Conservation (phyloP, 2,329 filamentous ascomycete genomes). For the Cordyceps militaris region DNA sequence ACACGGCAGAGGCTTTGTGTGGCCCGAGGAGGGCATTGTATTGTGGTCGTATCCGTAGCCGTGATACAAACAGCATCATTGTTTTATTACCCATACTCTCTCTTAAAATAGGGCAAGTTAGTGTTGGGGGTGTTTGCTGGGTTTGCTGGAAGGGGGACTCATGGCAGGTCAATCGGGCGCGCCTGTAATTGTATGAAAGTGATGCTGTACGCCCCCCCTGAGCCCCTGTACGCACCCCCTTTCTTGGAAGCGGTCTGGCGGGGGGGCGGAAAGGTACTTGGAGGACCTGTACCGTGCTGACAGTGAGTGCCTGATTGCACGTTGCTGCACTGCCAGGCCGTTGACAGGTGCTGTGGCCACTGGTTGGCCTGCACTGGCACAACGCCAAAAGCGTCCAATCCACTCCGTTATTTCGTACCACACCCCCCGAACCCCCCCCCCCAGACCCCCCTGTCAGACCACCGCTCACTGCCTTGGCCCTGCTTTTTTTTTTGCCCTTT, state of each 20-base stretch:
- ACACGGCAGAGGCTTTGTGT: constrained; percentile 3
- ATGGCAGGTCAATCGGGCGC: neutral
- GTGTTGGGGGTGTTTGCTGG: neutral
- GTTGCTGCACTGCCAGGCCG: neutral
- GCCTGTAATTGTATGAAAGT: neutral
- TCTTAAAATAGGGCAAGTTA: neutral
- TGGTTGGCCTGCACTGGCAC: neutral
- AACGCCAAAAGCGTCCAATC: neutral
- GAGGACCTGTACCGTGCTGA: neutral
- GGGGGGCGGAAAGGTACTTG: neutral
- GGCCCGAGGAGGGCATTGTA: neutral
- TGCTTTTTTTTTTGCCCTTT: neutral
- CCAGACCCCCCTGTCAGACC: constrained; percentile 3
- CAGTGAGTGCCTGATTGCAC: neutral
- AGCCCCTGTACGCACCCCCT: neutral
- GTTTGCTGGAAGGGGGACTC: no score
- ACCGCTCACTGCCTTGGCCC: constrained; percentile 3
- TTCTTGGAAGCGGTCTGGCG: constrained; percentile 3
- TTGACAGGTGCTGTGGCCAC: neutral
- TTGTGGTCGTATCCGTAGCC: neutral
- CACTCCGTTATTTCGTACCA: constrained; percentile 7
- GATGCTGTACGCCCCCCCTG: neutral
- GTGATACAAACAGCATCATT: neutral
- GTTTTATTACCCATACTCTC: neutral
- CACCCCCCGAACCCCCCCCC: neutral